Base-by-base conservation (phyloP, 306 rosid species). In the Lathyrus aphaca region DNA sequence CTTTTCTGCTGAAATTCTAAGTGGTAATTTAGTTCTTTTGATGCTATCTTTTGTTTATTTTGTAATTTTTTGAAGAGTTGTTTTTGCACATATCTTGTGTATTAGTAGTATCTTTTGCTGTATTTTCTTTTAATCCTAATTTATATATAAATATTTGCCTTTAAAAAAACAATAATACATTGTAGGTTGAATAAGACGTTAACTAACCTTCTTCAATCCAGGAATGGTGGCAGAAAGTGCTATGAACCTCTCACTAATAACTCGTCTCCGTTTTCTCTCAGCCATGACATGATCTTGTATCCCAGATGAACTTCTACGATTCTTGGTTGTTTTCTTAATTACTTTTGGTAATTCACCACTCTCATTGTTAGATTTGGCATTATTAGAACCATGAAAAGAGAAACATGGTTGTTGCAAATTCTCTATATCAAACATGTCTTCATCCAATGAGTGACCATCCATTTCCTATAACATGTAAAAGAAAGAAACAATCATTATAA, bases 191-290 rank as follows among this genome's bases (percentile, higher is more conserved):
- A 55, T 12, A 25, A 29, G 18, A 38, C 11, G 35, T 4, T 2
- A 60, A 55, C 60, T 55, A 3, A 65, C 77, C 73, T 70, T 77
- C 73, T 77, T 77, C 73, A 71, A 71, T 48, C 77, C 81, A 0
- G 81, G 77, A 19, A 70, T 70, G 66, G 61, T 64, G 59, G 81
- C 81, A 43, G 81, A 70, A 32, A 71, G 73, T 21, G 81, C 81
- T 42, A 77, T 77, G 67, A 77, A 77, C 59, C 68, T 71, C 54
- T 71, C 73, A 10, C 61, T 32, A 12, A 77, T 59, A 32, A 64
- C 62, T 14, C 44, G 77, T 55, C 81, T 77, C 48, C 81, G 70
- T 57, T 56, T 77, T 27, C 81, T 77, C 67, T 77, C 77, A 10
- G 81, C 77, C 67, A 77, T 10, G 1, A 77, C 55, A 21, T 71